Evolutionary conservation across 2,329 filamentous ascomycete species (phyloP).

Genomic region (Fusarium robinianum): DNA sequence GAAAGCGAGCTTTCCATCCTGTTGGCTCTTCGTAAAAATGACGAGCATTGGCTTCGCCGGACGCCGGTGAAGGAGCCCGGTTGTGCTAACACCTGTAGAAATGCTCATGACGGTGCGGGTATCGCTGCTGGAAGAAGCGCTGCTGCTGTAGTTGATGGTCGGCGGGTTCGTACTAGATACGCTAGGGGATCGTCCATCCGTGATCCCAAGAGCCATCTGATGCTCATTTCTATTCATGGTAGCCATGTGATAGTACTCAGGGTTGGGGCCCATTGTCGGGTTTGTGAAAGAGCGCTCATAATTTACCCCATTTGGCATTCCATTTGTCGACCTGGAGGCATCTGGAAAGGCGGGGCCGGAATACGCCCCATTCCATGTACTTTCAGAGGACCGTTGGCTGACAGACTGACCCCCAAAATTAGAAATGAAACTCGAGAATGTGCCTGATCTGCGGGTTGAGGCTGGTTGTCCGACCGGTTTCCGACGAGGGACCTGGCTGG

Average conservation of each 20-base stretch:
- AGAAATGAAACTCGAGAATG: no score
- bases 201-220: no score
- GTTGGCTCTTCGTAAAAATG: constrained; percentile 37
- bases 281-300: no score
- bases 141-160: constrained; percentile 25
- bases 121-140: constrained; percentile 34
- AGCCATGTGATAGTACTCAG: no score
- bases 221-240: no score
- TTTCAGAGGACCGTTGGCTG: no score
- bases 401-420: no score
- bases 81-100: constrained; percentile 34
- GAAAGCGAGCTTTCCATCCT: constrained; percentile 32
- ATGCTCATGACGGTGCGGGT: constrained; percentile 32
- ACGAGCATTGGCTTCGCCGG: constrained; percentile 44
- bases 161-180: constrained; percentile 25
- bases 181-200: no score
- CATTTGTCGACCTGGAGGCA: constrained; percentile 11
- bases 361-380: no score
- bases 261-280: no score
- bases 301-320: constrained; percentile 14
- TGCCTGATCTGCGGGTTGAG: constrained; percentile 24
- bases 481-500: constrained; percentile 15
- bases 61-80: constrained; percentile 38
- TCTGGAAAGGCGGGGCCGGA: no score
- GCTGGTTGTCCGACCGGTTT: constrained; percentile 26